phyloP scores from a whole-genome alignment of 1,284 basidiomycete genomes.

The Xerocomus nothofagi region DNA sequence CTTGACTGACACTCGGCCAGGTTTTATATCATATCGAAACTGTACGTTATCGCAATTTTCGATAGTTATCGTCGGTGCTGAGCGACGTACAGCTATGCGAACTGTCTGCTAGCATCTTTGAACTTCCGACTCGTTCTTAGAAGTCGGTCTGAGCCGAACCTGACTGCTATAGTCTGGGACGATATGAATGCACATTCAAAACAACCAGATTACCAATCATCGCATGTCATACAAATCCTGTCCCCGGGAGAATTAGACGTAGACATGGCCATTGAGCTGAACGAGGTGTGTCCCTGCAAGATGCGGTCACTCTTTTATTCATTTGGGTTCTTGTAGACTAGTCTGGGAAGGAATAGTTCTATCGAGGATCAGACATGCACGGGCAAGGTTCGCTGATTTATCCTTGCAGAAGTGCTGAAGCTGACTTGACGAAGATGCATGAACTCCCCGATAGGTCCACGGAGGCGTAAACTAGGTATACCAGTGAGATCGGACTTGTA shows the following conservation, averaged over 20 bases:
- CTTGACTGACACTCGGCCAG: constrained; percentile 1
- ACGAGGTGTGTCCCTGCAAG: not conserved
- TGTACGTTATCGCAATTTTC: constrained; percentile 12
- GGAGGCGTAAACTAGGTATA: not conserved
- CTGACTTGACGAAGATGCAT: not conserved
- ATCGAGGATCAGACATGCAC: not conserved
- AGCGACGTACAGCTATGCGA: constrained; percentile 20
- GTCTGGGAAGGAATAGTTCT: not conserved
- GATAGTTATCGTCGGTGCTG: not conserved
- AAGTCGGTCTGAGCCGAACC: not conserved
- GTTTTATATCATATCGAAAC: constrained; percentile 28
- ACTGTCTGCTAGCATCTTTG: constrained; percentile 24
- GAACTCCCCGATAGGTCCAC: not conserved
- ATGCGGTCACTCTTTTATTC: too few relatives aligned
- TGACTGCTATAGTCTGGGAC: constrained; percentile 12
- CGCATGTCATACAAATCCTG: not conserved
- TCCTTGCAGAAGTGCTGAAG: not conserved
- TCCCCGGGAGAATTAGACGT: not conserved
- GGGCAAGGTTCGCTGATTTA: not conserved
- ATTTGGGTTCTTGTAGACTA: not conserved
- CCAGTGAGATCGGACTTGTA: not conserved
- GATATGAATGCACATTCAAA: not conserved
- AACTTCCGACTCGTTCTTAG: constrained; percentile 23
- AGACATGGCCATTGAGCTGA: not conserved
- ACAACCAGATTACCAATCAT: not conserved